phyloP scores from a whole-genome alignment of 495 filamentous ascomycete genomes.

The Tuber melanosporum region DNA sequence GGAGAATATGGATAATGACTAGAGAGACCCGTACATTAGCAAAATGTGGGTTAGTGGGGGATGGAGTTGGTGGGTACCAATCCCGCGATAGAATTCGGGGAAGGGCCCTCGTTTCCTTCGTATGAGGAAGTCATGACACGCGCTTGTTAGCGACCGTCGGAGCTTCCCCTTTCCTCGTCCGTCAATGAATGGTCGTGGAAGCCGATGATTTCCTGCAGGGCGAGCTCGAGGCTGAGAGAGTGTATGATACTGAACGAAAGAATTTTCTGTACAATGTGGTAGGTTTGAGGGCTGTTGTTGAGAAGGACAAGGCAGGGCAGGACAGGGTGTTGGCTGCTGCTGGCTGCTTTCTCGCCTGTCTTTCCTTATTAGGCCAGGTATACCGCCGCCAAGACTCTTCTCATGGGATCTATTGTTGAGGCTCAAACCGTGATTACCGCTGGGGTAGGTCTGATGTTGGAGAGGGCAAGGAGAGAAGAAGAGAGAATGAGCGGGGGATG shows the following conservation, averaged over 20 bases:
- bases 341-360: neutral
- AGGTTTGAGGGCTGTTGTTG: neutral
- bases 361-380: neutral
- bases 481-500: neutral
- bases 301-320: neutral
- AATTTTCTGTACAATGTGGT: neutral
- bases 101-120: neutral
- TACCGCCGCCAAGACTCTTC: neutral
- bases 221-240: neutral
- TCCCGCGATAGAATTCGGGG: constrained; percentile 1
- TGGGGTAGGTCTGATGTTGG: neutral
- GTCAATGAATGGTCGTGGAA: neutral
- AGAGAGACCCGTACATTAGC: neutral
- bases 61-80: constrained; percentile 3
- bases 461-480: neutral
- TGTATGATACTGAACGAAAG: neutral
- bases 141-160: neutral
- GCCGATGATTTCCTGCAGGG: neutral
- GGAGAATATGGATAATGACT: constrained; percentile 44
- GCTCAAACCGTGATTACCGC: neutral
- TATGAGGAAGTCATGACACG: constrained; percentile 3
- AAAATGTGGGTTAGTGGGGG: constrained; percentile 1
- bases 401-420: neutral
- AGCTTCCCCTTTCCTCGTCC: neutral
- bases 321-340: neutral